Conservation (phyloP, 495 filamentous ascomycete species). For the Annulohypoxylon stygium region DNA sequence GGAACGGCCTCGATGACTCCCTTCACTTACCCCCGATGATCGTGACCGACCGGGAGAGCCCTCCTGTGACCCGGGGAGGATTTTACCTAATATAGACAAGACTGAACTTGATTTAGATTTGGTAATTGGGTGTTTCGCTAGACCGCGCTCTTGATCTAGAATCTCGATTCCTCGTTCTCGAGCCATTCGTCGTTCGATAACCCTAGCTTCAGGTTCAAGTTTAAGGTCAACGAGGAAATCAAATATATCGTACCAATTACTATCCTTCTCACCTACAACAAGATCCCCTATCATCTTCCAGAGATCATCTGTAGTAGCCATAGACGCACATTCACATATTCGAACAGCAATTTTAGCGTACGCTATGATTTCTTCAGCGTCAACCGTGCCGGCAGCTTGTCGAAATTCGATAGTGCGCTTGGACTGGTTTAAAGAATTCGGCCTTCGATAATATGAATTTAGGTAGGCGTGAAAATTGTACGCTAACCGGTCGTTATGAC, state of each 20-base stretch:
- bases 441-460: not conserved
- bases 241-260: slow-evolving; percentile 34
- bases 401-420: slow-evolving; percentile 42
- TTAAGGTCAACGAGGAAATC: slow-evolving; percentile 30
- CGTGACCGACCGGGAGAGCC: too few species aligned
- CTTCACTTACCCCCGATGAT: too few species aligned
- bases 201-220: slow-evolving; percentile 11
- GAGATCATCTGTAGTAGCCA: not conserved
- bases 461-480: slow-evolving; percentile 31
- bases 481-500: not conserved
- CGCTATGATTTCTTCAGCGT: slow-evolving; percentile 30
- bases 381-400: slow-evolving; percentile 29
- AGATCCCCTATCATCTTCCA: slow-evolving; percentile 23
- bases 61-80: too few species aligned
- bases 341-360: slow-evolving; percentile 8
- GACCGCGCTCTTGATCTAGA: not conserved
- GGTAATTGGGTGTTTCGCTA: not conserved
- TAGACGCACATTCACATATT: slow-evolving; percentile 20
- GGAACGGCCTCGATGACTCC: too few species aligned
- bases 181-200: slow-evolving; percentile 22
- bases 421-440: not conserved
- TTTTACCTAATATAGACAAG: too few species aligned
- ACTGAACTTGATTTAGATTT: too few species aligned
- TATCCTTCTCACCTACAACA: not conserved
- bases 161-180: slow-evolving; percentile 7